Conservation (phyloP, 1,284 basidiomycete genomes). For the Leccinum solheimii region DNA sequence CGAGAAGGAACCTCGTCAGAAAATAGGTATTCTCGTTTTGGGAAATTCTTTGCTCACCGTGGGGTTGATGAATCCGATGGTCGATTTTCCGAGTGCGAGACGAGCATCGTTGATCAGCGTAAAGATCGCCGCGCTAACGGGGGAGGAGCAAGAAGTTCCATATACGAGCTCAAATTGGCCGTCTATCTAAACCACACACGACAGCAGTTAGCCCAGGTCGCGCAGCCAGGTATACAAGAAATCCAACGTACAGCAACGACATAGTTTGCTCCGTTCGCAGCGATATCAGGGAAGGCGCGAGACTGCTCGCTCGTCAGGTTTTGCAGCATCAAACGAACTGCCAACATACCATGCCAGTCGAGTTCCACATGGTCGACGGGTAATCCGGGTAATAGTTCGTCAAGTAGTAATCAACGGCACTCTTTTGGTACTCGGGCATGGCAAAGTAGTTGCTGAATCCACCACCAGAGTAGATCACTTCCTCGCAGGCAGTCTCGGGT, state of each 20-base stretch:
- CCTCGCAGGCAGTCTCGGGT: constrained; percentile 40
- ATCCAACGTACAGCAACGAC: constrained; percentile 36
- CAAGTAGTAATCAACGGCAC: constrained; percentile 36
- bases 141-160: constrained; percentile 41
- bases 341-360: constrained; percentile 38
- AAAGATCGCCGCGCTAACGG: constrained; percentile 42
- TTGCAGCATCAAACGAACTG: background rate
- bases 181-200: constrained; percentile 24
- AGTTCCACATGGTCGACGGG: constrained; percentile 44
- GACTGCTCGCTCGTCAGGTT: constrained; percentile 20
- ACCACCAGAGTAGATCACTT: constrained; percentile 46
- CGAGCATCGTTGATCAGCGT: constrained; percentile 49
- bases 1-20: background rate
- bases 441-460: constrained; percentile 47
- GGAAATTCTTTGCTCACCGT: constrained; percentile 15
- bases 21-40: background rate
- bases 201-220: no score
- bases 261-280: constrained; percentile 42
- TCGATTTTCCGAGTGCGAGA: constrained; percentile 37
- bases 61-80: constrained; percentile 42
- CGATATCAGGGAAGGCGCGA: constrained; percentile 48
- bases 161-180: constrained; percentile 38
- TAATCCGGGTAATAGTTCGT: constrained; percentile 32
- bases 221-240: background rate
- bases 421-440: constrained; percentile 40